phyloP scores from a whole-genome alignment of 164 flowering plant species.

The Echeveria elegans region DNA sequence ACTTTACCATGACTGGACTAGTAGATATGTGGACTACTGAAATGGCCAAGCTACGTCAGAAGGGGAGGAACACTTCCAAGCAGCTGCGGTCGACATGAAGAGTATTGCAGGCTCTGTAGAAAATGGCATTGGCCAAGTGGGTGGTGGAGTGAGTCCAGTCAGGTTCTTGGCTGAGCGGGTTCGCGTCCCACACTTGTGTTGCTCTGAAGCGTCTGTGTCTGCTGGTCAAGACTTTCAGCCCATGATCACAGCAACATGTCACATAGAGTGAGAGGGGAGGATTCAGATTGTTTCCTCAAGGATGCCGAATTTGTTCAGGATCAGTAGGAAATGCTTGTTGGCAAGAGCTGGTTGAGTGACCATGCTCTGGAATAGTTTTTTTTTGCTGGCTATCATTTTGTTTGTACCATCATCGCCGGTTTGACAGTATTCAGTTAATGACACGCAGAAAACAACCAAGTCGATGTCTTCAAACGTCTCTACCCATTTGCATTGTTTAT shows the following conservation, averaged over 20 bases:
- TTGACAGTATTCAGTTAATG: no score
- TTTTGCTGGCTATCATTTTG: no score
- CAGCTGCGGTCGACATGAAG: background rate
- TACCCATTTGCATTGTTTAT: no score
- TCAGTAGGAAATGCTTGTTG: no score
- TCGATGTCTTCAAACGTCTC: no score
- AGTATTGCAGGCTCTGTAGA: background rate
- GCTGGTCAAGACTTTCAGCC: background rate
- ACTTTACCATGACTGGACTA: background rate
- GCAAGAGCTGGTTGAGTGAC: no score
- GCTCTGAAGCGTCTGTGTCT: background rate
- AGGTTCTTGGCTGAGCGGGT: background rate
- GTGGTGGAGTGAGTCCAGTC: background rate
- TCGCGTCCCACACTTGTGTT: background rate
- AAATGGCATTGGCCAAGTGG: background rate
- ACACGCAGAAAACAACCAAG: no score
- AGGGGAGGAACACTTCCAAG: background rate
- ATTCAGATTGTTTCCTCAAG: no score
- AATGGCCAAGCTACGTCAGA: conserved; percentile 3
- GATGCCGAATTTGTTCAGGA: no score
- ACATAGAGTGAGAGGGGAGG: no score
- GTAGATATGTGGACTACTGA: background rate
- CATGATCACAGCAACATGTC: background rate
- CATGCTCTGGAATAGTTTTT: no score
- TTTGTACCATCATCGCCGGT: no score